phyloP scores from a whole-genome alignment of 2,329 filamentous ascomycete genomes.

The Simplicillium sp. region DNA sequence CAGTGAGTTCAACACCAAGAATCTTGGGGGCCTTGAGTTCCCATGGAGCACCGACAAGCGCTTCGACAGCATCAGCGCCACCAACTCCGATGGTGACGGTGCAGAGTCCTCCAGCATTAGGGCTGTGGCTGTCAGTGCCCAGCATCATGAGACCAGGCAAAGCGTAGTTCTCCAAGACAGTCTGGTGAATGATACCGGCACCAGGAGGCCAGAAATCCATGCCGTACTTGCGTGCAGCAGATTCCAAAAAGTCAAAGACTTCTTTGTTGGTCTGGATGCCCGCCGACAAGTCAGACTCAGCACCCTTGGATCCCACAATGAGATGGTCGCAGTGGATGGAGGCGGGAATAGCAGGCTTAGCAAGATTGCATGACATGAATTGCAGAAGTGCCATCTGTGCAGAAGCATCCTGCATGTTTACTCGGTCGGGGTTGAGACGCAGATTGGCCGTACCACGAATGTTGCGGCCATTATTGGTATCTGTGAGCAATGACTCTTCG shows the following conservation, averaged over 20 bases:
- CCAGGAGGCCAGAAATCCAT: constrained; percentile 95
- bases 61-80: constrained; percentile 94
- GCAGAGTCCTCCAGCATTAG: constrained; percentile 90
- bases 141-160: constrained; percentile 98
- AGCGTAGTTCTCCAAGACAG: constrained; percentile 94
- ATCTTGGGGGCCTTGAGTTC: constrained; percentile 92
- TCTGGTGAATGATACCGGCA: constrained; percentile 95
- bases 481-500: constrained; percentile 76
- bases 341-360: constrained; percentile 82
- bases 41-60: constrained; percentile 92
- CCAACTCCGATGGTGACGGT: constrained; percentile 95
- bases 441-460: constrained; percentile 85
- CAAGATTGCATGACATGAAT: constrained; percentile 95
- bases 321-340: constrained; percentile 99
- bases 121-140: constrained; percentile 93
- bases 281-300: constrained; percentile 71
- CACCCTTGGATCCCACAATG: constrained; percentile 91
- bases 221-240: constrained; percentile 80
- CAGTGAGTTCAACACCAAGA: constrained; percentile 74
- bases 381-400: constrained; percentile 97
- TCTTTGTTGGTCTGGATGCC: constrained; percentile 91
- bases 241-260: constrained; percentile 95
- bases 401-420: constrained; percentile 98
- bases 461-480: constrained; percentile 73
- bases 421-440: constrained; percentile 93